A percentile compares a stretch with the other conserved stretches of the same genome.
phyloP scores from a whole-genome alignment of 331 rosid genomes.

The Pyracantha coccinea region DNA sequence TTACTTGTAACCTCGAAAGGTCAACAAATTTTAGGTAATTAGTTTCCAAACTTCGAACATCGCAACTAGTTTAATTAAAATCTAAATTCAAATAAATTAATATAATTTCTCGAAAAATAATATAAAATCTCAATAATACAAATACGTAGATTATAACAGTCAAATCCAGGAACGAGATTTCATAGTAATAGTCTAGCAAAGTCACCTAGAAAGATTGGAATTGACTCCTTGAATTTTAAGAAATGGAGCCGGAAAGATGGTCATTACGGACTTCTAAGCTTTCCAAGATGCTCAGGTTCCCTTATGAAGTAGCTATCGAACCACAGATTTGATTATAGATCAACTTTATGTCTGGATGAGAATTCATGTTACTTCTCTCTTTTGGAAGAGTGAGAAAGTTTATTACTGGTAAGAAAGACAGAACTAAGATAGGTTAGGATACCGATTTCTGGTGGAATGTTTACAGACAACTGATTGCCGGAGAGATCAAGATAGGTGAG shows the following conservation, averaged over 20 bases:
- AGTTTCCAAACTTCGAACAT: no score
- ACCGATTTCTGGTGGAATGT: slow-evolving; percentile 8
- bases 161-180: no score
- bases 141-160: no score
- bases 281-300: not conserved
- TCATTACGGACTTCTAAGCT: not conserved
- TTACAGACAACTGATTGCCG: not conserved
- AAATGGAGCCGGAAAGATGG: not conserved
- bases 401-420: not conserved
- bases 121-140: no score
- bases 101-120: no score
- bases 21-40: no score
- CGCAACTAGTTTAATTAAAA: no score
- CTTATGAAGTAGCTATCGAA: not conserved
- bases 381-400: slow-evolving; percentile 2
- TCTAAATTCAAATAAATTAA: no score
- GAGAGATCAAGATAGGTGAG: slow-evolving; percentile 18
- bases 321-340: not conserved
- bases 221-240: not conserved
- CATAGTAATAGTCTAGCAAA: no score
- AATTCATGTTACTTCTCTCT: slow-evolving; percentile 1
- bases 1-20: no score
- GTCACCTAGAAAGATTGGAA: not conserved
- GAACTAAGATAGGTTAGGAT: not conserved
- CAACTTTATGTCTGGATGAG: not conserved